Base-by-base conservation (phyloP, 306 rosid genomes). In the Styphnolobium japonicum region DNA sequence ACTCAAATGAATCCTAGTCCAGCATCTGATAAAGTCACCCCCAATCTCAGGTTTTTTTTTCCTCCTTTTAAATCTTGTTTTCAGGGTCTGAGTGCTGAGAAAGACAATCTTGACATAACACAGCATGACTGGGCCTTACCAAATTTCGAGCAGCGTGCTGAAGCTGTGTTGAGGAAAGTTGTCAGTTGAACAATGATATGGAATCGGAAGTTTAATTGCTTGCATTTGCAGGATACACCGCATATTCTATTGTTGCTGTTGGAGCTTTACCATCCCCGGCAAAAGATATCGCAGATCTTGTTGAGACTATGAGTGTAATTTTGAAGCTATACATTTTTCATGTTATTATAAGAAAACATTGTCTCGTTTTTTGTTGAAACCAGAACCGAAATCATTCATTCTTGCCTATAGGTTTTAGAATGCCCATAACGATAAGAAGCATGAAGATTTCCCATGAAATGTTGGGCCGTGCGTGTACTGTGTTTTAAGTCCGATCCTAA, bases 121-220 rank as follows among this genome's bases (percentile, higher is more conserved):
- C 99, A 91, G 82, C 99, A 95, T 45, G 94, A 95, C 7, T 95
- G 99, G 99, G 94, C 93, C 81, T 75, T 92, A 7, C 96, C 92
- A 6, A 94, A 92, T 81, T 90, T 92, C 6, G 98, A 94, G 91
- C 98, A 90, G 48, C 98, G 86, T 7, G 98, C 97, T 10, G 98
- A 92, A 86, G 88, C 83, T 21, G 97, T 90, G 18, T 81, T 94
- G 86, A 89, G 73, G 83, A 90, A 90, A 73, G 56, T 83, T 16
- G 72, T 84, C 79, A 68, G 75, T 58, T 93, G 81, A 93, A 62
- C 23, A 65, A 29, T 80, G 66, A 52, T 49, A 23, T 67, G 52
- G 21, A 62, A 27, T 48, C 8, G 40, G 55, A 51, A n/a, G 45
- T 62, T 73, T 73, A 37, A 64, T 45, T 64, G 77, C 67, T 78